Conservation (phyloP, 805 yeast genomes). For the Yarrowia sp. region DNA sequence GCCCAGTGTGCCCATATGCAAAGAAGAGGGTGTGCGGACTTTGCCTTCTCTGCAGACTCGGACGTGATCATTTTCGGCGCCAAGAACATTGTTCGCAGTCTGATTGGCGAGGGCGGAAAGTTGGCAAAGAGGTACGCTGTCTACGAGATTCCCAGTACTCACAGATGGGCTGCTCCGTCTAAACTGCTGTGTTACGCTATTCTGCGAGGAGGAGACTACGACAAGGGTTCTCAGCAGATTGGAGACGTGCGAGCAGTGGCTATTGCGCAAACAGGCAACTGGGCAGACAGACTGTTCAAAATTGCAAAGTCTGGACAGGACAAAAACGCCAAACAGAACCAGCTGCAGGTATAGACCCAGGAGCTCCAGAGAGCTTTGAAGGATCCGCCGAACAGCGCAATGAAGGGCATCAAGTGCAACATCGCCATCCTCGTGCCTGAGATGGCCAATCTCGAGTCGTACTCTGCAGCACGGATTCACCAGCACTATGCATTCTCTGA, state of each 20-base stretch:
- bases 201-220: slow-evolving; percentile 19
- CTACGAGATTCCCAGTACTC: neutral
- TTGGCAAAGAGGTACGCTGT: too few species aligned
- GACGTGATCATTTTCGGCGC: slow-evolving; percentile 79
- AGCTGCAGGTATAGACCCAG: neutral
- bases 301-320: neutral
- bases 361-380: slow-evolving; percentile 4
- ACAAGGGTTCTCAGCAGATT: neutral
- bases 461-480: too few species aligned
- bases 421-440: too few species aligned
- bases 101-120: neutral
- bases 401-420: too few species aligned
- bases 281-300: slow-evolving; percentile 7
- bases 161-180: slow-evolving; percentile 6
- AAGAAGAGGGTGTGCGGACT: slow-evolving; percentile 61
- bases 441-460: too few species aligned
- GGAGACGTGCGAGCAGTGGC: neutral
- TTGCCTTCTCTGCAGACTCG: slow-evolving; percentile 68
- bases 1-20: slow-evolving; percentile 78
- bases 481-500: too few species aligned
- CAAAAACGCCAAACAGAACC: neutral
- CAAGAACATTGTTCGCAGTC: slow-evolving; percentile 44
- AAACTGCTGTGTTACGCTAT: slow-evolving; percentile 9
- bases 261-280: slow-evolving; percentile 14
- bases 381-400: too few species aligned